These are phyloP conservation scores for Rhynchospora breviuscula DNA, from an alignment of 176 grass and related monocot genomes.

Conservation along the genomic window DNA sequence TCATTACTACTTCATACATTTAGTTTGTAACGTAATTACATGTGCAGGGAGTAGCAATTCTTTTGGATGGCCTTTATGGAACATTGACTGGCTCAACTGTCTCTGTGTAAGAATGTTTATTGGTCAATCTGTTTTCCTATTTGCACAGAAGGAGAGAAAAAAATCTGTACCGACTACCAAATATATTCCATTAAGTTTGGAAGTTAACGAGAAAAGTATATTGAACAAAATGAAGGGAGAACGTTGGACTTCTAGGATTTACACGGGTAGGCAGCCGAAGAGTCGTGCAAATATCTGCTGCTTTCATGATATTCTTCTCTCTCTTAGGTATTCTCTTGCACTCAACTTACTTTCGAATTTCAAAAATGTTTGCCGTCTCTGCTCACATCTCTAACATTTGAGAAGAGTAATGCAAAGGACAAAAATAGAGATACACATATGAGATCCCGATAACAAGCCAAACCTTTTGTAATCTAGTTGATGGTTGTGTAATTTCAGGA, in stretches of 20 bases:
- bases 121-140: slow-evolving; percentile 3
- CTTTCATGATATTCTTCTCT: slow-evolving; percentile 54
- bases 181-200: neutral
- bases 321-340: slow-evolving; percentile 32
- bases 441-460: neutral
- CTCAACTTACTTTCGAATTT: neutral
- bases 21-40: neutral
- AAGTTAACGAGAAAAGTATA: neutral
- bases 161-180: neutral
- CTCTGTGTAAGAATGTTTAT: slow-evolving; percentile 47
- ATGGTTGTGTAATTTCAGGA: slow-evolving; percentile 31
- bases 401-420: neutral
- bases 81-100: slow-evolving; percentile 46
- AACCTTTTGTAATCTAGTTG: neutral
- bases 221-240: slow-evolving; percentile 44
- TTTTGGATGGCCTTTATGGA: slow-evolving; percentile 44
- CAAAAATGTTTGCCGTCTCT: neutral
- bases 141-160: slow-evolving; percentile 1
- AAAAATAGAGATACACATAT: neutral
- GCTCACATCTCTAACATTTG: neutral
- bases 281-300: slow-evolving; percentile 52
- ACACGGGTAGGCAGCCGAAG: slow-evolving; percentile 51
- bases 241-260: slow-evolving; percentile 53
- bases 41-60: slow-evolving; percentile 38
- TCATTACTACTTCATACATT: neutral